Conservation (phyloP, 2,329 filamentous ascomycete genomes). For the Thyridium curvatum region DNA sequence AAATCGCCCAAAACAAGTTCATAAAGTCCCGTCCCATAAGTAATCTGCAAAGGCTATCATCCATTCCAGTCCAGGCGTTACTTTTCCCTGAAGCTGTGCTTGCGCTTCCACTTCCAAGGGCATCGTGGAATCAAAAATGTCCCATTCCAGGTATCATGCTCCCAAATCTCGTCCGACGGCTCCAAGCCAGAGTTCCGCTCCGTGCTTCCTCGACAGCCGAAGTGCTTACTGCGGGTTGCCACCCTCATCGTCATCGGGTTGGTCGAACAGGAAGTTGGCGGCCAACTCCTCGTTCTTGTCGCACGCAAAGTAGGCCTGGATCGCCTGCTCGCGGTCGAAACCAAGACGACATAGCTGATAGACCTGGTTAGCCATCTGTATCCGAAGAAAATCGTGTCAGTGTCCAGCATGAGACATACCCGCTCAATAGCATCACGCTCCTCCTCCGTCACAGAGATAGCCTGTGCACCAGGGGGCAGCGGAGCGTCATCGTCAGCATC, state of each 20-base stretch:
- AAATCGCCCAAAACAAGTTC: too few relatives aligned
- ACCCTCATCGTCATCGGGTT: conserved; percentile 77
- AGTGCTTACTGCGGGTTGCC: conserved; percentile 30
- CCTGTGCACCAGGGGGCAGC: conserved; percentile 80
- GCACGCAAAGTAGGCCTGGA: conserved; percentile 98
- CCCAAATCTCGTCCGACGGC: too few relatives aligned
- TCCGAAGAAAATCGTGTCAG: conserved; percentile 1
- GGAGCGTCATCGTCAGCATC: conserved; percentile 78
- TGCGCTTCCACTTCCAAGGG: too few relatives aligned
- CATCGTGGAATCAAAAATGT: too few relatives aligned
- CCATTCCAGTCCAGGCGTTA: too few relatives aligned
- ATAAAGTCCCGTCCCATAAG: too few relatives aligned
- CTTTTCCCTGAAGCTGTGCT: too few relatives aligned
- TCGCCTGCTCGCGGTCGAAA: conserved; percentile 87
- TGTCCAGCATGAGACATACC: conserved; percentile 42
- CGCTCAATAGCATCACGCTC: conserved; percentile 96
- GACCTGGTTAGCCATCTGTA: conserved; percentile 4
- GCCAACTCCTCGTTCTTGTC: conserved; percentile 99
- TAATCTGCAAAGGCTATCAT: too few relatives aligned
- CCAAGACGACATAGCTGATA: conserved; percentile 80
- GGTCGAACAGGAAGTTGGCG: conserved; percentile 96
- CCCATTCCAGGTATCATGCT: too few relatives aligned
- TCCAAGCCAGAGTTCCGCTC: too few relatives aligned
- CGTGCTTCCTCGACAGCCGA: conserved; percentile 14
- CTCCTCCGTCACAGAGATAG: conserved; percentile 89